Conservation (phyloP, 139 green algal species). For the Mesostigma viride region DNA sequence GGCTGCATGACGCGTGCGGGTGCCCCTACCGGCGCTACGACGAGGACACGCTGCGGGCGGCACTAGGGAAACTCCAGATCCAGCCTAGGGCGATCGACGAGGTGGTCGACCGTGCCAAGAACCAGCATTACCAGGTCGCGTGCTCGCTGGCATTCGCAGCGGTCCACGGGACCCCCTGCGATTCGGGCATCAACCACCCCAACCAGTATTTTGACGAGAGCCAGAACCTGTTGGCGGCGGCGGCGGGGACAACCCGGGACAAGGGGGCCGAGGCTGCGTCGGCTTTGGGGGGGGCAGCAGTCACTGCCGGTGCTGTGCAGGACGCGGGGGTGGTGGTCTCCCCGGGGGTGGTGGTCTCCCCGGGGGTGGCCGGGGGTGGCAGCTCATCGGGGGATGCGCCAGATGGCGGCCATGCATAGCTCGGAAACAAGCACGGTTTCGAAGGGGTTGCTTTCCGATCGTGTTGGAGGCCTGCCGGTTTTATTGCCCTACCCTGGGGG, state of each 20-base stretch:
- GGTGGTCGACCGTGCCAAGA: constrained; percentile 53
- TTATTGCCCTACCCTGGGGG: too few relatives aligned
- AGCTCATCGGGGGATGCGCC: too few relatives aligned
- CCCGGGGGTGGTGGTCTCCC: too few relatives aligned
- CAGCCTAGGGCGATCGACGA: constrained; percentile 41
- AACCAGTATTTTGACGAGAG: constrained; percentile 63
- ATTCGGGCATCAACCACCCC: constrained; percentile 81
- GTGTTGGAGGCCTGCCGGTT: too few relatives aligned
- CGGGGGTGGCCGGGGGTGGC: too few relatives aligned
- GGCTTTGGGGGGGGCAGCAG: too few relatives aligned
- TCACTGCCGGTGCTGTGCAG: background rate
- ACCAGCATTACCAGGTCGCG: constrained; percentile 42
- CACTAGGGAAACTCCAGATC: constrained; percentile 47
- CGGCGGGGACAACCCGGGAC: too few relatives aligned
- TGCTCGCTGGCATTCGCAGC: constrained; percentile 79
- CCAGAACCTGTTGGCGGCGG: constrained; percentile 16
- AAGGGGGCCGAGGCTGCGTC: too few relatives aligned
- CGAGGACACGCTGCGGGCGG: constrained; percentile 43
- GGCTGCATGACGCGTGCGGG: constrained; percentile 55
- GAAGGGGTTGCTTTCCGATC: too few relatives aligned
- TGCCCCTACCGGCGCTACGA: constrained; percentile 78
- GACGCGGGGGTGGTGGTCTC: constrained; percentile 13
- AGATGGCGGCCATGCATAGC: too few relatives aligned
- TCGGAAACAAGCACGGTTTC: too few relatives aligned
- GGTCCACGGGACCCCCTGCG: constrained; percentile 48